Evolutionary conservation across 805 yeast species (phyloP).

Genomic region (Spathaspora sp.): DNA sequence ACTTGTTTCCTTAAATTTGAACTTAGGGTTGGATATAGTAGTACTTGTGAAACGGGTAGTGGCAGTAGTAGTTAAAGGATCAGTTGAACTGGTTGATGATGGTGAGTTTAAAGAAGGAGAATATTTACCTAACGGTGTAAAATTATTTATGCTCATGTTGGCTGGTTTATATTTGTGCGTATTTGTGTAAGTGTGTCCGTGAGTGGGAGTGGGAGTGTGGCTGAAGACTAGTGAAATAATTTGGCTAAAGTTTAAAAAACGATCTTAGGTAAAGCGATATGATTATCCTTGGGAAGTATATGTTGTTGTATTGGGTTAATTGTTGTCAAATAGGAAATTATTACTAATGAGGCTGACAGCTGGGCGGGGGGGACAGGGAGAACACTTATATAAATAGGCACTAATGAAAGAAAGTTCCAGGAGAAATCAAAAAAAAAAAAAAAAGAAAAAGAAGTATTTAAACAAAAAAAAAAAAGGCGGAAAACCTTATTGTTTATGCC

Average conservation of each 20-base stretch:
- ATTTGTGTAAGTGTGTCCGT: background rate
- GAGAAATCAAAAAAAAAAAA: too few relatives aligned
- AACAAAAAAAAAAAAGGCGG: too few relatives aligned
- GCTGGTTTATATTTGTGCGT: too few relatives aligned
- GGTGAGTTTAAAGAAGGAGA: conserved; percentile 1
- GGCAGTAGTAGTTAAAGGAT: background rate
- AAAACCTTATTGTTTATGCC: too few relatives aligned
- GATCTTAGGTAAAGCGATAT: background rate
- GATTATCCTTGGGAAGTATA: background rate
- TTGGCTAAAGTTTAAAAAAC: too few relatives aligned
- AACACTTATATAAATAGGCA: too few relatives aligned
- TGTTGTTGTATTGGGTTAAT: too few relatives aligned
- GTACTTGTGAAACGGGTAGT: background rate
- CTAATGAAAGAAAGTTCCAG: too few relatives aligned
- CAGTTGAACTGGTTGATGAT: conserved; percentile 1
- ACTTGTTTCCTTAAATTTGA: background rate
- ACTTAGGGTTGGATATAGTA: background rate
- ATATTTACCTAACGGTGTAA: conserved; percentile 2
- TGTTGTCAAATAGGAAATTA: too few relatives aligned
- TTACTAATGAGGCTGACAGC: too few relatives aligned
- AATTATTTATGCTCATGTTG: background rate
- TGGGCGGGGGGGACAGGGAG: too few relatives aligned
- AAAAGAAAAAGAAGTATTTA: too few relatives aligned
- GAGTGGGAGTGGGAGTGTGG: background rate
- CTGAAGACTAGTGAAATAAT: background rate